Percentiles rank a stretch among this genome's conserved stretches.
Evolutionary conservation across 192 early-diverging fungal species (phyloP).

Genomic region (Entrophospora sp.): DNA sequence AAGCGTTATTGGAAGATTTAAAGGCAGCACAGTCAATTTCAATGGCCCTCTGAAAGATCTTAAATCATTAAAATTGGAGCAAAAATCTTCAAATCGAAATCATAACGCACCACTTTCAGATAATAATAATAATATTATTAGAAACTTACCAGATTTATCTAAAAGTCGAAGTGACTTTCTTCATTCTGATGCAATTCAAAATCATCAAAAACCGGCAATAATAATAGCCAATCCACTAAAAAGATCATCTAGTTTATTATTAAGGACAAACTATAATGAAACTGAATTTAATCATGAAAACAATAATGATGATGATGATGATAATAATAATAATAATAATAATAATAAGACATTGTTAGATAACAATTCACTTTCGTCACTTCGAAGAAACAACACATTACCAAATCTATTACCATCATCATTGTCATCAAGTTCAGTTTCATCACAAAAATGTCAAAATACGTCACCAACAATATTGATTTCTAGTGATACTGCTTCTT

Average conservation of each 20-base stretch:
- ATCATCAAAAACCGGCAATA: background rate
- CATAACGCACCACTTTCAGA: background rate
- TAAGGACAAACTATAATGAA: background rate
- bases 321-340: background rate
- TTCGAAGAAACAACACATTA: background rate
- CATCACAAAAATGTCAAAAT: background rate
- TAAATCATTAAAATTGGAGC: background rate
- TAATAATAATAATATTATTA: background rate
- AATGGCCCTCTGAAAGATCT: background rate
- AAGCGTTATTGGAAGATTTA: conserved; percentile 43
- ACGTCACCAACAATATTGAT: background rate
- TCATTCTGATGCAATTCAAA: too few relatives aligned
- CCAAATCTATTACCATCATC: background rate
- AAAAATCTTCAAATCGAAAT: background rate
- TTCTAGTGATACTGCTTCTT: too few relatives aligned
- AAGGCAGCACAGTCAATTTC: conserved; percentile 41
- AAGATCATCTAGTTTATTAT: too few relatives aligned
- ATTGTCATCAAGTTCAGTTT: too few relatives aligned
- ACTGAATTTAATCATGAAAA: background rate
- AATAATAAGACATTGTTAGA: background rate
- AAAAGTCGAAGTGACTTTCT: too few relatives aligned
- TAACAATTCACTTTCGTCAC: background rate
- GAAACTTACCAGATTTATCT: background rate
- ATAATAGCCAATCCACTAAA: too few relatives aligned
- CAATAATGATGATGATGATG: background rate